A percentile compares a stretch with the other conserved stretches of the same genome.
Conservation (phyloP, 2,329 filamentous ascomycete genomes). For the Ustulina deusta region DNA sequence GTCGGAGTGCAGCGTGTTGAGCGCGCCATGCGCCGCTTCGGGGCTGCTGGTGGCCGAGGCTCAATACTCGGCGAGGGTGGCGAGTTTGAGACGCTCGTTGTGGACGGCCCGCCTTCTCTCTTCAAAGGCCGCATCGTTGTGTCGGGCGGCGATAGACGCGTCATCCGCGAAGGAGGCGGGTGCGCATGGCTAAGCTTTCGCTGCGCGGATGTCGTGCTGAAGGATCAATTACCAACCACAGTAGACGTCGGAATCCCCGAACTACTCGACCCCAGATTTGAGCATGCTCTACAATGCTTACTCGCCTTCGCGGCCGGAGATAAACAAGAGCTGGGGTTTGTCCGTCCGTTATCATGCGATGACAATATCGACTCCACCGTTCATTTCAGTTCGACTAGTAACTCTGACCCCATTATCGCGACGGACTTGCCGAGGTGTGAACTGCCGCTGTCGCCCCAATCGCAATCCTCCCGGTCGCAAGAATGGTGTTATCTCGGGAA, state of each 20-base stretch:
- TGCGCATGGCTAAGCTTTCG: constrained; percentile 77
- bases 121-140: constrained; percentile 80
- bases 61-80: constrained; percentile 91
- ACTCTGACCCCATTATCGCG: constrained; percentile 8
- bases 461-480: constrained; percentile 35
- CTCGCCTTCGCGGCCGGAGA: constrained; percentile 19
- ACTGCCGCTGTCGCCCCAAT: constrained; percentile 30
- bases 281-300: constrained; percentile 54
- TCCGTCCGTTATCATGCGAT: constrained; percentile 22
- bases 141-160: constrained; percentile 61
- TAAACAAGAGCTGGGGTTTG: constrained; percentile 18
- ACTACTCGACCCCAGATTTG: constrained; percentile 74
- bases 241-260: constrained; percentile 66
- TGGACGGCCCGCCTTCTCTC: constrained; percentile 79
- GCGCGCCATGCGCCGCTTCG: constrained; percentile 74
- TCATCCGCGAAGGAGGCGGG: constrained; percentile 78
- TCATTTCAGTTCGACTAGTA: constrained; percentile 10
- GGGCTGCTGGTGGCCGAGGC: constrained; percentile 67
- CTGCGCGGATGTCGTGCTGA: constrained; percentile 65
- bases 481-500: constrained; percentile 57
- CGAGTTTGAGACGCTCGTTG: constrained; percentile 92
- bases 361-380: constrained; percentile 17
- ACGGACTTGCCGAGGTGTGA: constrained; percentile 30
- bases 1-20: constrained; percentile 61
- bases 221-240: constrained; percentile 44